A percentile compares a stretch with the other conserved stretches of the same genome.
Evolutionary conservation across 352 stramenopile species (phyloP).

Genomic region (Phytophthora syringae): DNA sequence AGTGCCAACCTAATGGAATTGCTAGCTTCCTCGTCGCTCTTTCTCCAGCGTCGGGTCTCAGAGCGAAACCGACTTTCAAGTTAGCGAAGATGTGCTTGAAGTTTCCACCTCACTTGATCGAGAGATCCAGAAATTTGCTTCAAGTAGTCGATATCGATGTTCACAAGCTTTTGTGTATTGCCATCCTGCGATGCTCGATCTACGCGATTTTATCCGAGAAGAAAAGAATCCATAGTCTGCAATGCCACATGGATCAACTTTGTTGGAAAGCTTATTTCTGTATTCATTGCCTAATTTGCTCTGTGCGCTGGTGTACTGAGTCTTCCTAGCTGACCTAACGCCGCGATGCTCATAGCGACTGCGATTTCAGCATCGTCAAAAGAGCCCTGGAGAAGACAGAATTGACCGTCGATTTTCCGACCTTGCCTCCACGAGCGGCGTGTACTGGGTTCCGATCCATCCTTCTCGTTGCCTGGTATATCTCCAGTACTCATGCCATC

Average conservation of each 20-base stretch:
- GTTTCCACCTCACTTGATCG: too few relatives aligned
- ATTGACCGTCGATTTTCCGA: constrained; percentile 25
- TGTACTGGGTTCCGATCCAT: neutral
- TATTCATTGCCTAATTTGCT: neutral
- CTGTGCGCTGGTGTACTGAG: neutral
- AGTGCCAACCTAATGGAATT: neutral
- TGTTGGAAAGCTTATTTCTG: neutral
- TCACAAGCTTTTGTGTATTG: too few relatives aligned
- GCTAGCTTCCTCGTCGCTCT: constrained; percentile 2
- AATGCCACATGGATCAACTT: too few relatives aligned
- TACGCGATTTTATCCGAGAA: too few relatives aligned
- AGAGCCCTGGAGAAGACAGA: constrained; percentile 19
- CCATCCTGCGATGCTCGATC: too few relatives aligned
- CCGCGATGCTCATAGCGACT: constrained; percentile 6
- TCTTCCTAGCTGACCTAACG: constrained; percentile 10
- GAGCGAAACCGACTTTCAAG: neutral
- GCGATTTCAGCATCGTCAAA: neutral
- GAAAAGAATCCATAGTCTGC: too few relatives aligned
- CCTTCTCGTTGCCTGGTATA: neutral
- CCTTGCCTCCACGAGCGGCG: constrained; percentile 19
- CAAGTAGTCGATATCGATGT: too few relatives aligned
- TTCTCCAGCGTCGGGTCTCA: constrained; percentile 20
- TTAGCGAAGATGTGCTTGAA: too few relatives aligned
- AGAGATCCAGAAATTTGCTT: too few relatives aligned
- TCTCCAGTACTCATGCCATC: neutral